Percentiles rank a stretch among this genome's conserved stretches.
phyloP scores from a whole-genome alignment of 179 eudicot species.

The Corrigiola litoralis region DNA sequence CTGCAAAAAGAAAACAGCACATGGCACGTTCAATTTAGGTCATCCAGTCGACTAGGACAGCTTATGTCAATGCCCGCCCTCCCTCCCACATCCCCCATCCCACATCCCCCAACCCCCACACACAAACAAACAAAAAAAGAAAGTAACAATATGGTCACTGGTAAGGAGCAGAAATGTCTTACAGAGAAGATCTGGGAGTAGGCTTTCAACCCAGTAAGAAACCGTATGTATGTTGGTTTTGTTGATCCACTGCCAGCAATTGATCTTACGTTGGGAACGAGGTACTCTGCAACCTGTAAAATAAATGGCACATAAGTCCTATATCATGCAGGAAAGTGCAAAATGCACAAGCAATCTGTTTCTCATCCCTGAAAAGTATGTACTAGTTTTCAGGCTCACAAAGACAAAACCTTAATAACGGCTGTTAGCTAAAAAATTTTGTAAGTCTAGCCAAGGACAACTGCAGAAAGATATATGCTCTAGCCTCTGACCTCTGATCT shows the following conservation, averaged over 20 bases:
- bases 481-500: no score
- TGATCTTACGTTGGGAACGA: constrained; percentile 76
- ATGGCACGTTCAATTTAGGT: neutral
- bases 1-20: constrained; percentile 30
- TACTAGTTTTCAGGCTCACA: no score
- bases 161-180: neutral
- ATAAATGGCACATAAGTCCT: neutral
- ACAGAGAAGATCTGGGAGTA: constrained; percentile 95
- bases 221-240: constrained; percentile 79
- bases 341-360: neutral
- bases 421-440: no score
- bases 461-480: no score
- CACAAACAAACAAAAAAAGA: no score
- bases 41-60: neutral
- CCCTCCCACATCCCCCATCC: no score
- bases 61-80: no score
- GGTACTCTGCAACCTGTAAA: constrained; percentile 82
- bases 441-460: no score
- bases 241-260: constrained; percentile 72
- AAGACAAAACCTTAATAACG: neutral
- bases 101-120: no score
- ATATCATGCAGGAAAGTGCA: neutral
- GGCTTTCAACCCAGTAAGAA: constrained; percentile 92
- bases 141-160: neutral
- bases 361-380: neutral